These are phyloP conservation scores for Micractinium sp. DNA, from an alignment of 139 green algal species.

Conservation along the genomic window DNA sequence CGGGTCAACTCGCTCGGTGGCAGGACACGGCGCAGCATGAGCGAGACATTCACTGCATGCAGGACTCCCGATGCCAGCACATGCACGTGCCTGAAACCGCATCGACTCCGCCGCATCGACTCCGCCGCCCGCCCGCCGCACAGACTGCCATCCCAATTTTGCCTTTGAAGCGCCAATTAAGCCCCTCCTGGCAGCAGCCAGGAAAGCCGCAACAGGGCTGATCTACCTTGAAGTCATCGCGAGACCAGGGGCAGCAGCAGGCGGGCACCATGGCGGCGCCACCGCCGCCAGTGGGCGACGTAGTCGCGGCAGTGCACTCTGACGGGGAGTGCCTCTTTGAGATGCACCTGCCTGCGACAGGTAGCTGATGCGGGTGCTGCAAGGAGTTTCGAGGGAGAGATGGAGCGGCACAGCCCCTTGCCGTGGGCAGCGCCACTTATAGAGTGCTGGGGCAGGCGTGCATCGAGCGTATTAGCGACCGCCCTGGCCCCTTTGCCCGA, in stretches of 20 bases:
- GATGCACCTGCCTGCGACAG: background rate
- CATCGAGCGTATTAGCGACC: background rate
- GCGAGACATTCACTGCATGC: background rate
- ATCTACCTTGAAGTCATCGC: background rate
- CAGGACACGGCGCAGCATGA: background rate
- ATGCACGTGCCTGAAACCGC: background rate
- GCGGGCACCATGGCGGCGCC: background rate
- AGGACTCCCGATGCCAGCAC: background rate
- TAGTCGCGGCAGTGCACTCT: slow-evolving; percentile 8
- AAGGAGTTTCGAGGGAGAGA: too few species aligned
- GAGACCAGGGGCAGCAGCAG: background rate
- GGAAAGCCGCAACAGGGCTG: background rate
- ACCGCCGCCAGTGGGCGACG: background rate
- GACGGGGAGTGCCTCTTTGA: background rate
- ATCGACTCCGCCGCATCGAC: too few species aligned
- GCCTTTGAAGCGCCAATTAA: background rate
- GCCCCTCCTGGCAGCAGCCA: background rate
- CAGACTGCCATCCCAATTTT: too few species aligned
- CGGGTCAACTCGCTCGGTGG: background rate
- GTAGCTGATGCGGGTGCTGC: background rate
- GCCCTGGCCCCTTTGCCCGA: background rate
- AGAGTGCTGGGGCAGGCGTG: background rate
- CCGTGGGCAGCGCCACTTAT: background rate
- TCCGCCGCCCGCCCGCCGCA: too few species aligned
- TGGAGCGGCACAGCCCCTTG: too few species aligned